phyloP scores from a whole-genome alignment of 75 land plant species.

The Gnetum montanum region DNA sequence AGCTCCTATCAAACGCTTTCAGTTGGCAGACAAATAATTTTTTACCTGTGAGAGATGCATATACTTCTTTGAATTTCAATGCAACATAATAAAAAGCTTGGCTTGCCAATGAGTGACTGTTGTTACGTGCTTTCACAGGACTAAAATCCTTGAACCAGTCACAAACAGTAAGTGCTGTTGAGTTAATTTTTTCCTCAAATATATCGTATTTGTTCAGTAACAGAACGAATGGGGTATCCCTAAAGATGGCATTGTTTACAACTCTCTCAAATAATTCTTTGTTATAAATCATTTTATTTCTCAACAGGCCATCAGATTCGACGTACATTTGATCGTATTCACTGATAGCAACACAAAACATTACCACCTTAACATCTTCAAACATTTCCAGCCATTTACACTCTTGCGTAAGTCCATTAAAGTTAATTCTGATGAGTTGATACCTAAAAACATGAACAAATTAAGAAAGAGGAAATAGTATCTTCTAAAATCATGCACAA shows the following conservation, averaged over 20 bases:
- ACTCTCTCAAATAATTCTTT: slow-evolving; percentile 51
- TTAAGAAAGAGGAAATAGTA: too few species aligned
- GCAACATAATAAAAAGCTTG: slow-evolving; percentile 47
- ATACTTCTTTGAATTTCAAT: slow-evolving; percentile 70
- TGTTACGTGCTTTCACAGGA: slow-evolving; percentile 42
- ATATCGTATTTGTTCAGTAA: slow-evolving; percentile 53
- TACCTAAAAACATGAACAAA: slow-evolving; percentile 4
- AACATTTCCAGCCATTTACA: slow-evolving; percentile 76
- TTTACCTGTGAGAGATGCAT: slow-evolving; percentile 42
- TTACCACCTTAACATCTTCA: slow-evolving; percentile 48
- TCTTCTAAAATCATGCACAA: not conserved
- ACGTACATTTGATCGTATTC: slow-evolving; percentile 46
- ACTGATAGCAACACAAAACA: slow-evolving; percentile 50
- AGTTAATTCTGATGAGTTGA: slow-evolving; percentile 41
- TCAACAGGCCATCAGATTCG: slow-evolving; percentile 10
- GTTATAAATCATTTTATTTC: slow-evolving; percentile 50
- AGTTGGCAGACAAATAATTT: slow-evolving; percentile 86
- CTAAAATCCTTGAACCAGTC: slow-evolving; percentile 62
- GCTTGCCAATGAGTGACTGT: slow-evolving; percentile 15
- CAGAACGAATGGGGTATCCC: slow-evolving; percentile 48
- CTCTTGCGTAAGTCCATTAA: slow-evolving; percentile 39
- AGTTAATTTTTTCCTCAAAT: slow-evolving; percentile 49
- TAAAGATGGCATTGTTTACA: slow-evolving; percentile 33
- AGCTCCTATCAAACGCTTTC: slow-evolving; percentile 58
- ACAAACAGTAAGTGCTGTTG: slow-evolving; percentile 29